These are phyloP conservation scores for Ustilago trichophora DNA, from an alignment of 1,284 basidiomycete species.

Conservation along the genomic window DNA sequence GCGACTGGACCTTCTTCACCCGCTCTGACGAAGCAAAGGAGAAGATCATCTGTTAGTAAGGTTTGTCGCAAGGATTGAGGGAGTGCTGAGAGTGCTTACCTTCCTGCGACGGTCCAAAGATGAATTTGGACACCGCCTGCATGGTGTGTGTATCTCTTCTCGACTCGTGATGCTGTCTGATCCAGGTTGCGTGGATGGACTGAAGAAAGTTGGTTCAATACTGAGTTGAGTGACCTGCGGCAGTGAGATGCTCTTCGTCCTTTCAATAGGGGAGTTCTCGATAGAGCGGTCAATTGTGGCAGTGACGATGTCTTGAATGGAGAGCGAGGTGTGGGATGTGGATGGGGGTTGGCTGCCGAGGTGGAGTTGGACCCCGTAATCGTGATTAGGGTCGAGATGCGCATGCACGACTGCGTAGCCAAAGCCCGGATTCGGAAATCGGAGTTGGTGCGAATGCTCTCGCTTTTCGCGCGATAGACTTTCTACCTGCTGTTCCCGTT, in stretches of 20 bases:
- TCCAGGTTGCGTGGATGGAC: neutral
- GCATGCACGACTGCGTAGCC: slow-evolving; percentile 20
- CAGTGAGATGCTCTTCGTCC: neutral
- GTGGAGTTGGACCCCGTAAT: slow-evolving; percentile 33
- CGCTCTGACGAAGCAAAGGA: no score
- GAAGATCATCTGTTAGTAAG: no score
- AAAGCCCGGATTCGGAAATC: slow-evolving; percentile 25
- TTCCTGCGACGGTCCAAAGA: slow-evolving; percentile 93
- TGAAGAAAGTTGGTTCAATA: neutral
- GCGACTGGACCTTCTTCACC: slow-evolving; percentile 57
- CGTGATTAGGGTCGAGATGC: neutral
- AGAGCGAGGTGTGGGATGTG: neutral
- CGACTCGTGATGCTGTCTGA: neutral
- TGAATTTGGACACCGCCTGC: slow-evolving; percentile 86
- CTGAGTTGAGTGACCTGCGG: neutral
- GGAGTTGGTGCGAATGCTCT: neutral
- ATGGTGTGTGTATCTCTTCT: slow-evolving; percentile 70
- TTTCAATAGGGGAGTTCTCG: no score
- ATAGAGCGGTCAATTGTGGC: no score
- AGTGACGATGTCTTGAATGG: no score
- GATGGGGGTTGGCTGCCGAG: slow-evolving; percentile 8
- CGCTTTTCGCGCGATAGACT: slow-evolving; percentile 7
- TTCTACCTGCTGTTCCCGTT: no score
- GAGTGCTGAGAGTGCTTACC: no score
- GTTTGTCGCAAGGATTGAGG: no score